Evolutionary conservation across 2,329 filamentous ascomycete genomes (phyloP), one percentile per base, ranked within the genome.

Genomic region (Dothidotthia symphoricarpi): DNA sequence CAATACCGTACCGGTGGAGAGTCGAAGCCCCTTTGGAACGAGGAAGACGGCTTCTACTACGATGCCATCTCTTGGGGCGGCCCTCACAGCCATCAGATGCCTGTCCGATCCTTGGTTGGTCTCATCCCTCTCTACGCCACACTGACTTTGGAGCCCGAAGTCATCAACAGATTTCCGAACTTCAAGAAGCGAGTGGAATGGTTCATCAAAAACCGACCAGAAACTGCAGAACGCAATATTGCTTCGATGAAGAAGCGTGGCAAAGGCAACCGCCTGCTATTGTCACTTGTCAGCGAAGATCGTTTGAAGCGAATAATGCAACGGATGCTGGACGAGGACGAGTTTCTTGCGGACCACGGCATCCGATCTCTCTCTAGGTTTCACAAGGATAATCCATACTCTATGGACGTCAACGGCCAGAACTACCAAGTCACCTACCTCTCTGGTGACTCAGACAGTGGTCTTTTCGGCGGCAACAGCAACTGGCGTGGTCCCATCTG

Each of bases 61-160:
- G 91, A 97, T 70, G 91, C 91, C 16, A 97, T 97, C 49, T 94
- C 90, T 1, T 97, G 88, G 81, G 91, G 91, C 33, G 89, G 89
- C 7, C 90, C 90, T 6, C 95, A 85, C 83, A 87, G 87, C 36
- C 88, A 96, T 60, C 90, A 96, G 67, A 79, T 97, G 60, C 90
- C 88, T 1, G 88, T 97, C 35, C 79, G 89, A 41, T 97, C 91
- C 12, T 79, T 97, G 6, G 91, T 97, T 35, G 91, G 93, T 9
- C 74, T 97, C 41, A 97, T 97, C 49, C 91, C 91, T 2, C 79
- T 97, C 9, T 97, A 94, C 62, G 89, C 89, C 6, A 94, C 90
- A 3, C 74, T 94, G 45, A 97, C 93, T 0, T 75, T 97, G 9
- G 93, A 97, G 68, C 93, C 91, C 0, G 89, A 96, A 70, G 77